Conservation (phyloP, 2,329 filamentous ascomycete species). For the Pseudogymnoascus sp. region DNA sequence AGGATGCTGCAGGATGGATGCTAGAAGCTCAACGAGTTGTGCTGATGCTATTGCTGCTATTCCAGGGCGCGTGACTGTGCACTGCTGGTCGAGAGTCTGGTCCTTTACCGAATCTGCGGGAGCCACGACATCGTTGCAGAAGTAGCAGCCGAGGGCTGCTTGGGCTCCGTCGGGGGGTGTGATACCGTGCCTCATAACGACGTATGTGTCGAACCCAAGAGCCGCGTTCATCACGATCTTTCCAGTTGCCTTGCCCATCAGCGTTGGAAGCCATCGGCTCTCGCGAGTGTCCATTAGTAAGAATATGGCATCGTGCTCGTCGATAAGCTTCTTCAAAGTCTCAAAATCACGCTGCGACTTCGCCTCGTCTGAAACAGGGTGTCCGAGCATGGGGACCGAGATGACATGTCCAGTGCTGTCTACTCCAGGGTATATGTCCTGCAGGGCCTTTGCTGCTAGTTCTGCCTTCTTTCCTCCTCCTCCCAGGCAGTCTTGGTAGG, state of each 20-base stretch:
- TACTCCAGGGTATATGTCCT: slow-evolving; percentile 84
- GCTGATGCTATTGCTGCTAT: slow-evolving; percentile 88
- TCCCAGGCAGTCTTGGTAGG: slow-evolving; percentile 77
- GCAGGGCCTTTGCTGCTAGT: slow-evolving; percentile 70
- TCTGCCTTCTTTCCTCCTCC: slow-evolving; percentile 79
- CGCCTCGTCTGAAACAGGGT: slow-evolving; percentile 68
- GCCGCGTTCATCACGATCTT: slow-evolving; percentile 98
- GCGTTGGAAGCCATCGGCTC: slow-evolving; percentile 87
- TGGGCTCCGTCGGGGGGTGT: slow-evolving; percentile 47
- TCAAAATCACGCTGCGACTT: slow-evolving; percentile 68
- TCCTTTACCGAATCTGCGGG: slow-evolving; percentile 90
- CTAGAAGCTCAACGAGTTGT: slow-evolving; percentile 79
- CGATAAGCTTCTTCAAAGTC: slow-evolving; percentile 63
- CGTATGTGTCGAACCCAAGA: slow-evolving; percentile 90
- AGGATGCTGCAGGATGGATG: slow-evolving; percentile 82
- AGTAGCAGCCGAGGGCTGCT: slow-evolving; percentile 83
- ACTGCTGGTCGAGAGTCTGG: slow-evolving; percentile 93
- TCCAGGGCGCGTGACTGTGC: slow-evolving; percentile 90
- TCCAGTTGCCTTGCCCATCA: slow-evolving; percentile 86
- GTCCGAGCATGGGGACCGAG: slow-evolving; percentile 90
- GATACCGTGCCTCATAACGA: slow-evolving; percentile 91
- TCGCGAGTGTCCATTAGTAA: slow-evolving; percentile 96
- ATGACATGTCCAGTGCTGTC: slow-evolving; percentile 72
- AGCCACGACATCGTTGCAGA: slow-evolving; percentile 95
- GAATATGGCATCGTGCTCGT: slow-evolving; percentile 85